phyloP scores from a whole-genome alignment of 495 filamentous ascomycete species.

The Cercophora sp. region DNA sequence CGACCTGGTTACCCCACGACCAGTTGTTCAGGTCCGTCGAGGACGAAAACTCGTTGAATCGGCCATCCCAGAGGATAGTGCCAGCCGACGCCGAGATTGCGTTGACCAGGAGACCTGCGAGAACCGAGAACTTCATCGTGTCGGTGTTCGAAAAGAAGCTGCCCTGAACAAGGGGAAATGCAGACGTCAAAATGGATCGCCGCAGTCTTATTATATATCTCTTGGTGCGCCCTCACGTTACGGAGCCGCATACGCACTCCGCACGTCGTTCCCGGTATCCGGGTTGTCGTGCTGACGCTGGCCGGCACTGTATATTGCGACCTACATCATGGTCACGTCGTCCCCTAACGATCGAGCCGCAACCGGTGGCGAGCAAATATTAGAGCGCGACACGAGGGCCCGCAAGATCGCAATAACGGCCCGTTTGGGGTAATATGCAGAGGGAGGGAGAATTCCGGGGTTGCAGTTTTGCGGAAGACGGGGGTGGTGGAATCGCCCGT shows the following conservation, averaged over 20 bases:
- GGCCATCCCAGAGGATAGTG: conserved; percentile 57
- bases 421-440: conserved; percentile 13
- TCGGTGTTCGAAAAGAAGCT: too few species aligned
- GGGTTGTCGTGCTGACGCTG: conserved; percentile 2
- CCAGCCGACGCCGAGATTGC: conserved; percentile 29
- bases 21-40: conserved; percentile 53
- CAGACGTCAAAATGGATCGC: neutral
- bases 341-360: neutral
- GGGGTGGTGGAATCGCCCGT: conserved; percentile 9
- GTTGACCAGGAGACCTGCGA: conserved; percentile 20
- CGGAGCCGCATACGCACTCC: neutral
- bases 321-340: neutral
- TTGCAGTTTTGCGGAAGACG: conserved; percentile 30
- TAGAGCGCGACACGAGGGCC: neutral
- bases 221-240: neutral
- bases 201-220: neutral
- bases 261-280: neutral
- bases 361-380: neutral
- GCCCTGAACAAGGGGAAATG: too few species aligned
- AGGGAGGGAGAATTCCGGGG: conserved; percentile 12
- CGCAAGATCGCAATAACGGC: conserved; percentile 21
- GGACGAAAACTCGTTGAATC: conserved; percentile 54
- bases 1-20: conserved; percentile 65
- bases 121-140: conserved; percentile 27
- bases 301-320: neutral